Evolutionary conservation across 2,329 filamentous ascomycete species (phyloP).

Genomic region (Fusarium redolens): DNA sequence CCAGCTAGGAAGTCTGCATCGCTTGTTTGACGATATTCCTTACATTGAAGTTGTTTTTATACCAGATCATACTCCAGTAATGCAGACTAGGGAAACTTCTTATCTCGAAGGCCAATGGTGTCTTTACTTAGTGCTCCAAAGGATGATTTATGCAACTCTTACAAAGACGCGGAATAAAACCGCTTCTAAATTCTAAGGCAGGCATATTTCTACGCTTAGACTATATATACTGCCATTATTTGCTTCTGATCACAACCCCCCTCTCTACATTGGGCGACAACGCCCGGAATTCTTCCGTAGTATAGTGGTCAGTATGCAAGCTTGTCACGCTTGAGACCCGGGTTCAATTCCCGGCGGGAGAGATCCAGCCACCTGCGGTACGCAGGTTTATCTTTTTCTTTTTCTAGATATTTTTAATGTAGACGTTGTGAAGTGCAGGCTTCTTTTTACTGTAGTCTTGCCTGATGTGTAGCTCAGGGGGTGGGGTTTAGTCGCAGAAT

Average conservation of each 20-base stretch:
- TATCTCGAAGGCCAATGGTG: not conserved
- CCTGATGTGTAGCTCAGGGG: not conserved
- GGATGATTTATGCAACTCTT: not conserved
- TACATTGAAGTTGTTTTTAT: not conserved
- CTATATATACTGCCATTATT: not conserved
- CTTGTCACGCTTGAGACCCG: slow-evolving; percentile 10
- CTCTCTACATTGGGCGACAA: not conserved
- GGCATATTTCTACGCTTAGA: too few species aligned
- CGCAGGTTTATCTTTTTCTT: not conserved
- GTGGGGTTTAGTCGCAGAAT: not conserved
- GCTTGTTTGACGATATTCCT: too few species aligned
- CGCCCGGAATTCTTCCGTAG: not conserved
- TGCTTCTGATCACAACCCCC: not conserved
- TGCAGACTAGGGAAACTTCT: not conserved
- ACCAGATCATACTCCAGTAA: not conserved
- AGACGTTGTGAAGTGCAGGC: not conserved
- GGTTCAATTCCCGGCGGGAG: slow-evolving; percentile 6
- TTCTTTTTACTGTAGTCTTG: not conserved
- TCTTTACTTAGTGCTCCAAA: not conserved
- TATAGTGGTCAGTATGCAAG: slow-evolving; percentile 11
- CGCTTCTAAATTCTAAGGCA: not conserved
- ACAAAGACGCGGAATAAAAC: not conserved
- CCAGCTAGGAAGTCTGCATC: not conserved
- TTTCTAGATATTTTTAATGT: not conserved
- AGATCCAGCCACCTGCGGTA: slow-evolving; percentile 4